Conservation (phyloP, 768 basidiomycete genomes). For the Mrakia gelida region DNA sequence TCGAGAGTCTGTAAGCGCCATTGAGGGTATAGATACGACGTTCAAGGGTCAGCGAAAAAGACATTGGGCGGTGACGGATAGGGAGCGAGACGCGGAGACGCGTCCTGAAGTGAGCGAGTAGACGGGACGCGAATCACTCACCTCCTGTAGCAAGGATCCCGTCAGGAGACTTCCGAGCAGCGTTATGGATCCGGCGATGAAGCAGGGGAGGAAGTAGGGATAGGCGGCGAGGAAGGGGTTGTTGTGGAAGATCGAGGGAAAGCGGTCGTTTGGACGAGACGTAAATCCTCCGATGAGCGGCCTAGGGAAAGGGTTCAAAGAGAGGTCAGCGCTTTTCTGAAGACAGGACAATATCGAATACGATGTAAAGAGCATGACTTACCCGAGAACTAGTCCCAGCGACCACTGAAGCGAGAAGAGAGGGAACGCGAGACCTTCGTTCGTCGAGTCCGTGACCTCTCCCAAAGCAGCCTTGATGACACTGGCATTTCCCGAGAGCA, state of each 20-base stretch:
- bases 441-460: conserved; percentile 12
- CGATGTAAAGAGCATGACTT: not conserved
- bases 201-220: conserved; percentile 3
- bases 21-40: too few species aligned
- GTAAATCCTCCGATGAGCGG: conserved; percentile 2
- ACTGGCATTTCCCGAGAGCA: conserved; percentile 8
- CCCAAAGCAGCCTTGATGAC: conserved; percentile 19
- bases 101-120: too few species aligned
- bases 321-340: not conserved
- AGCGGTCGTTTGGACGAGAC: conserved; percentile 2
- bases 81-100: not conserved
- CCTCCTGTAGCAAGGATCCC: not conserved
- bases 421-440: conserved; percentile 8
- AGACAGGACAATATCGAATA: not conserved
- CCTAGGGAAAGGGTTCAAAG: not conserved
- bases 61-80: not conserved
- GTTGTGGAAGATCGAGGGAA: not conserved
- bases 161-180: not conserved
- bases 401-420: conserved; percentile 10
- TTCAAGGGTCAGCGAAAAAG: not conserved
- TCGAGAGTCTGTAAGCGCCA: not conserved
- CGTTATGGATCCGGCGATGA: not conserved
- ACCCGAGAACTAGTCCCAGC: conserved; percentile 12
- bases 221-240: not conserved
- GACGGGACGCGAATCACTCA: not conserved